Evolutionary conservation across 129 eudicot species (phyloP), one percentile per base, ranked within the genome.

Genomic region (Deinandra increscens): DNA sequence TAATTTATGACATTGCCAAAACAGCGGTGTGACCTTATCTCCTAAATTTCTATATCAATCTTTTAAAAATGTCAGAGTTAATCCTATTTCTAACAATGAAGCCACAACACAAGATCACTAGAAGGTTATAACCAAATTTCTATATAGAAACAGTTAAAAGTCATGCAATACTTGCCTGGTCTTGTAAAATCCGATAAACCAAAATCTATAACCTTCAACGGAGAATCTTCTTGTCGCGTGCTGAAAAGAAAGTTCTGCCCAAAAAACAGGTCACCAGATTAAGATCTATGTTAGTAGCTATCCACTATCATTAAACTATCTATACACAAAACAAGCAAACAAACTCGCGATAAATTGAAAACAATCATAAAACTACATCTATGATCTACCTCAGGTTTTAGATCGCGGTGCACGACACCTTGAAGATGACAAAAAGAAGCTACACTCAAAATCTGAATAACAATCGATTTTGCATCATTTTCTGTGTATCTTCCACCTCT

Each of bases 391-490:
- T 94, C 99, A 14, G 99, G 99, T 73, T 94, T 94, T 46, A 94
- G 74, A 84, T 94, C 99, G 48, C 99, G 97, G 79, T 94, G 99
- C 53, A 94, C 97, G 46, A 94, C 97, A 44, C 99, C 99, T 71
- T 94, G 99, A 66, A 90, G 89, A 82, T 94, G 99, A 78, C 82
- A 79, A 79, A 73, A 79, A 37, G 82, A 64, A 66, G 82, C 82
- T 29, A 79, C 94, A 18, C 82, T 78, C 44, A 94, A 74, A 63
- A 94, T 94, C 71, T 94, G 99, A 51, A 79, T 65, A 45, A 94
- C 79, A 42, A 94, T 94, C 10, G 79, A 78, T 84, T 90, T 94
- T 38, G 99, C 99, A 81, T 94, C 97, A 43, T 82, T 85, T 74
- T 94, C 99, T 34, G 82, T 62, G 68, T 94, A 90, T 79, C 96